Conservation (phyloP, 805 yeast genomes). For the Peterozyma xylosa region DNA sequence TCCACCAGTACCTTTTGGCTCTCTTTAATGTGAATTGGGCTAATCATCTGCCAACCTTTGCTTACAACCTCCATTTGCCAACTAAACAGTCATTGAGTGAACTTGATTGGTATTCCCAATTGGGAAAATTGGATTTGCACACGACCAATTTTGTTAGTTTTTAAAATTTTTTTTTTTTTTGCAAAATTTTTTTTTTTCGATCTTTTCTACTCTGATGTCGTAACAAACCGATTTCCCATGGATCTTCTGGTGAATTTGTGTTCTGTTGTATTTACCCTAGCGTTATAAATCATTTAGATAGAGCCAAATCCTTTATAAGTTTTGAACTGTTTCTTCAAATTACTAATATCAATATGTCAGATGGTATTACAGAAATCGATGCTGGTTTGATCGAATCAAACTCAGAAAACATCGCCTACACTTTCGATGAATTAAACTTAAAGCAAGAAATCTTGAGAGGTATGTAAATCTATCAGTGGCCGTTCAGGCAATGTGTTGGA, state of each 20-base stretch:
- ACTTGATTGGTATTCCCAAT: no score
- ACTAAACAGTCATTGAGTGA: no score
- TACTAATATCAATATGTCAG: slow-evolving; percentile 34
- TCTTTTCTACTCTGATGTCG: no score
- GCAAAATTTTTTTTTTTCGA: background rate
- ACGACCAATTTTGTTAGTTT: no score
- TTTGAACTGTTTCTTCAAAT: background rate
- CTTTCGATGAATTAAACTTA: slow-evolving; percentile 70
- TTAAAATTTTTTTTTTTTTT: background rate
- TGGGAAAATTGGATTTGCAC: no score
- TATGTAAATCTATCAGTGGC: background rate
- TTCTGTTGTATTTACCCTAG: background rate
- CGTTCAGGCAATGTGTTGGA: no score
- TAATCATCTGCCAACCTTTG: no score
- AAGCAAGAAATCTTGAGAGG: slow-evolving; percentile 57
- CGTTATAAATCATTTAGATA: background rate
- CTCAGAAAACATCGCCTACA: slow-evolving; percentile 80
- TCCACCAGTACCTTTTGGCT: no score
- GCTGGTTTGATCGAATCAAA: slow-evolving; percentile 83
- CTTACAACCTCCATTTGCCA: no score
- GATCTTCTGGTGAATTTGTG: background rate
- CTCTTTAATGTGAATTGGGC: no score
- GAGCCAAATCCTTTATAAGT: background rate
- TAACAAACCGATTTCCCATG: background rate
- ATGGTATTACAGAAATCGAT: slow-evolving; percentile 75